Evolutionary conservation across 495 filamentous ascomycete species (phyloP).

Genomic region (Choiromyces venosus): DNA sequence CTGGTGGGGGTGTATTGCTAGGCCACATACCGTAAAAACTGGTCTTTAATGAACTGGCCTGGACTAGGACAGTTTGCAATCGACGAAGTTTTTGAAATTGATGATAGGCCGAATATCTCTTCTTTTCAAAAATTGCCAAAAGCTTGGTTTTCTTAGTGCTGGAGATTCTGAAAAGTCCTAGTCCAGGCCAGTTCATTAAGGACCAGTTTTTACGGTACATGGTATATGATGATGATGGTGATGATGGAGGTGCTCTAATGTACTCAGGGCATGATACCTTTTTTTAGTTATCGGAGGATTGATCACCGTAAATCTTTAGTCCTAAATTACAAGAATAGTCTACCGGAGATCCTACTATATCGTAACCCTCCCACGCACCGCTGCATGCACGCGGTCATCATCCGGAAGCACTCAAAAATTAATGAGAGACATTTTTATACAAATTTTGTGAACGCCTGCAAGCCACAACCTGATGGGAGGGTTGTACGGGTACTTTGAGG

Average conservation of each 20-base stretch:
- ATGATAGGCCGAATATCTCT: too few relatives aligned
- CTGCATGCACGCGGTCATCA: background rate
- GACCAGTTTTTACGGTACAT: too few relatives aligned
- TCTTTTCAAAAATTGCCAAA: too few relatives aligned
- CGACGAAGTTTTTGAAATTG: too few relatives aligned
- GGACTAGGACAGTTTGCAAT: too few relatives aligned
- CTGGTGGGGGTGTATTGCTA: background rate
- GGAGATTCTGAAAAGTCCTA: too few relatives aligned
- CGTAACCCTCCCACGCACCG: too few relatives aligned
- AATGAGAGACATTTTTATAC: background rate
- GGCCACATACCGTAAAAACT: too few relatives aligned
- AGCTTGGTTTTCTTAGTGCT: too few relatives aligned
- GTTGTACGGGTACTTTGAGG: background rate
- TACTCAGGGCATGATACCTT: background rate
- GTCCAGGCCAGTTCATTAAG: too few relatives aligned
- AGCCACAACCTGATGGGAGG: background rate
- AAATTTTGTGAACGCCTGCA: background rate
- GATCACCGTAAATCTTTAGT: background rate
- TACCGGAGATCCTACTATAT: background rate
- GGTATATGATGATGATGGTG: too few relatives aligned
- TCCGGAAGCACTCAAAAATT: background rate
- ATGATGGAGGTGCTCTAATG: background rate
- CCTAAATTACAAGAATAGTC: background rate
- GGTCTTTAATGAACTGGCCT: too few relatives aligned
- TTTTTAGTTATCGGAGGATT: background rate